A percentile compares a stretch with the other conserved stretches of the same genome.
Conservation (phyloP, 352 stramenopile genomes). For the Globisporangium polare region DNA sequence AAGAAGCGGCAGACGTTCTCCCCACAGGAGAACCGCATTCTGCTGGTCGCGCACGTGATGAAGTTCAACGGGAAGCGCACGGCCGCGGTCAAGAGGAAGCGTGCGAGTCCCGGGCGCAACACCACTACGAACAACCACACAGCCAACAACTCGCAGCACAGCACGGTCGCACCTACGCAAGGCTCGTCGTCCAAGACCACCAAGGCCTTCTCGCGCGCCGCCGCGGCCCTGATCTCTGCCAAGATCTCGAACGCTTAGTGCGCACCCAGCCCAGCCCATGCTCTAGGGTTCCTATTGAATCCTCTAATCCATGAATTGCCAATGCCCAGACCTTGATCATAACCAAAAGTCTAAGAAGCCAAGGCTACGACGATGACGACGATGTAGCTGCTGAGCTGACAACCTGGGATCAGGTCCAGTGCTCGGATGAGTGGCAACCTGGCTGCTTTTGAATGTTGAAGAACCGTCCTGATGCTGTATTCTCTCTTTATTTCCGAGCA, state of each 20-base stretch:
- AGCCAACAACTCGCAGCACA: background rate
- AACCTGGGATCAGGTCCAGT: no score
- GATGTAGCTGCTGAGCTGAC: no score
- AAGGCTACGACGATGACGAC: no score
- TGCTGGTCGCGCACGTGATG: constrained; percentile 25
- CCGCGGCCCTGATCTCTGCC: background rate
- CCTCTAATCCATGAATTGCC: no score
- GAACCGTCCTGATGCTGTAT: no score
- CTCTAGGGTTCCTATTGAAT: no score
- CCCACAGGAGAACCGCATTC: constrained; percentile 18
- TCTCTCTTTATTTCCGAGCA: no score
- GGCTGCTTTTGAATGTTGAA: no score
- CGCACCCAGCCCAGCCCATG: no score
- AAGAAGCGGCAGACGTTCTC: constrained; percentile 21
- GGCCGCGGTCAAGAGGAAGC: background rate
- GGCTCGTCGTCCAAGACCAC: background rate
- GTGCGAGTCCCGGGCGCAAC: background rate
- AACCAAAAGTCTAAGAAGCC: no score
- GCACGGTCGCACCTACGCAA: background rate
- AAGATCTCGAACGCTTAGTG: background rate
- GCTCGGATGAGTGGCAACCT: no score
- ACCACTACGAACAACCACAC: background rate
- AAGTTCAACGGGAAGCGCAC: constrained; percentile 17
- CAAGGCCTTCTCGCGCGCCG: background rate
- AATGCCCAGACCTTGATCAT: no score